Evolutionary conservation across 2,329 filamentous ascomycete species (phyloP).

Genomic region (Arthrinium phaeospermum): DNA sequence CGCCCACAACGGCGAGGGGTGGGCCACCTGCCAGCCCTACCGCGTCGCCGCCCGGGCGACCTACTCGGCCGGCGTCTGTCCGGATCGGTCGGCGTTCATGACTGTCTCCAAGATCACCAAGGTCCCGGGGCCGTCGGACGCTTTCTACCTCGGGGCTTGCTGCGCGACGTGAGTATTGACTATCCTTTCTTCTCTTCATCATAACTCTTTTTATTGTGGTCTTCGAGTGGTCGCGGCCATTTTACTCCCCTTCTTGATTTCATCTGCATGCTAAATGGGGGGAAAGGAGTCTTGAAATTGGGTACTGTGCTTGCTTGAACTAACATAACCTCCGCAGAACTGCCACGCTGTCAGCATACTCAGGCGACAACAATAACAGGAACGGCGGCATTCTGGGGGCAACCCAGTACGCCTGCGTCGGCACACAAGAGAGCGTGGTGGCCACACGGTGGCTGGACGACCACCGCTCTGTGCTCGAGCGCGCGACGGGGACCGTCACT

Average conservation of each 20-base stretch:
- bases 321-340: not conserved
- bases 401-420: slow-evolving; percentile 6
- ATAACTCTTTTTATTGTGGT: not conserved
- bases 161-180: slow-evolving; percentile 18
- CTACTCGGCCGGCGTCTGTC: slow-evolving; percentile 24
- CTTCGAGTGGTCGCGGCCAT: not conserved
- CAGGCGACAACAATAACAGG: not conserved
- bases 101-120: slow-evolving; percentile 21
- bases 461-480: slow-evolving; percentile 4
- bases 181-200: not conserved
- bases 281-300: not conserved
- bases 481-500: slow-evolving; percentile 12
- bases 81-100: slow-evolving; percentile 20
- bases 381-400: not conserved
- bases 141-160: slow-evolving; percentile 21
- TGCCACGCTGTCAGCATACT: not conserved
- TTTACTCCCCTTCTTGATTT: not conserved
- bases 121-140: slow-evolving; percentile 6
- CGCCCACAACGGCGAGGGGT: slow-evolving; percentile 19
- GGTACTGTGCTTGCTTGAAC: not conserved
- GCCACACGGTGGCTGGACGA: slow-evolving; percentile 16
- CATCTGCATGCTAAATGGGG: not conserved
- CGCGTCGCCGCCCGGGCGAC: slow-evolving; percentile 1
- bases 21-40: slow-evolving; percentile 24
- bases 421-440: not conserved